Evolutionary conservation across 352 stramenopile genomes (phyloP).

Genomic region (Pythium graminicola): DNA sequence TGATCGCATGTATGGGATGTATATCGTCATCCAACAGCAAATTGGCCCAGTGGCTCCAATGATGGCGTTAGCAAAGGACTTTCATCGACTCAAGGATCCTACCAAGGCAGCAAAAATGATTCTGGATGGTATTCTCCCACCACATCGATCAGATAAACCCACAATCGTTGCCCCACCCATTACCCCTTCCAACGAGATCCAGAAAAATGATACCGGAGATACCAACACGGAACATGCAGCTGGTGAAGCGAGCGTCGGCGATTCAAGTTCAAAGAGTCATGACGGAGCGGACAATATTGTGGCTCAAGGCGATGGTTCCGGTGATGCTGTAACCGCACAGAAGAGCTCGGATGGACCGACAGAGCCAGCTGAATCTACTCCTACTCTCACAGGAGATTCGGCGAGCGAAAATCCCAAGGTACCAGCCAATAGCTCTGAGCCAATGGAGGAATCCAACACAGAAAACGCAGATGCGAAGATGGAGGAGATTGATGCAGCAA

Average conservation of each 20-base stretch:
- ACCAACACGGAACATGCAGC: not conserved
- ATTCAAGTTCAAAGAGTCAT: not conserved
- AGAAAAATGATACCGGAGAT: not conserved
- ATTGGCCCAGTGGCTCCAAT: constrained; percentile 20
- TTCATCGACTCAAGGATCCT: constrained; percentile 6
- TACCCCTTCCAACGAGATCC: not conserved
- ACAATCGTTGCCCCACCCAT: too few relatives aligned
- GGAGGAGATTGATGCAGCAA: not conserved
- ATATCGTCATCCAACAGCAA: constrained; percentile 28
- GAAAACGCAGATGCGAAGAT: too few relatives aligned
- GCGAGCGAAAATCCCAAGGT: not conserved
- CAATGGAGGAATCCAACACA: too few relatives aligned
- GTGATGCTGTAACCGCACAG: not conserved
- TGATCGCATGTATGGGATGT: constrained; percentile 54
- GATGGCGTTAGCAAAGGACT: constrained; percentile 15
- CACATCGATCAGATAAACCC: not conserved
- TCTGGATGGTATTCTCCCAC: constrained; percentile 9
- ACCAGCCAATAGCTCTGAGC: not conserved
- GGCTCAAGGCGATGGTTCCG: not conserved
- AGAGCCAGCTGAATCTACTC: not conserved
- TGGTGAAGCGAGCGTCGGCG: not conserved
- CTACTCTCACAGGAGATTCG: not conserved
- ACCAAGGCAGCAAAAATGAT: constrained; percentile 9
- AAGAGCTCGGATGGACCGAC: not conserved
- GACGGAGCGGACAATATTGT: not conserved